Percentiles rank a stretch among this genome's conserved stretches.
Evolutionary conservation across 2,329 filamentous ascomycete genomes (phyloP).

Genomic region (Penicillium frequentans): DNA sequence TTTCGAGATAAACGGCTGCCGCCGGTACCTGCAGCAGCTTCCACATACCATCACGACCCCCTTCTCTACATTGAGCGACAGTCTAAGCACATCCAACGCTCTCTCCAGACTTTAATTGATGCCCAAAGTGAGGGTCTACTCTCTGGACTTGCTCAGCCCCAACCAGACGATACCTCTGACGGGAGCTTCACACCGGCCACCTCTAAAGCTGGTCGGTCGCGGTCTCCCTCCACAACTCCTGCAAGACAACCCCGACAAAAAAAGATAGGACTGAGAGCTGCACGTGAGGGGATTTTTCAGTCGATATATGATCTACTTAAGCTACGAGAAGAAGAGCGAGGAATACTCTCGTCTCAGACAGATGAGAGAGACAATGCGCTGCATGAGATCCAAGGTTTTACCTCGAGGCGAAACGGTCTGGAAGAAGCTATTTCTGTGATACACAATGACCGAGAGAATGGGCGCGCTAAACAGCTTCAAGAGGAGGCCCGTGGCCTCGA

Average conservation of each 20-base stretch:
- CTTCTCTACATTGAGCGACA: conserved; percentile 54
- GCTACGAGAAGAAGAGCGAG: conserved; percentile 58
- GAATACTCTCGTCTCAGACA: conserved; percentile 49
- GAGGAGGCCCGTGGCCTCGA: conserved; percentile 55
- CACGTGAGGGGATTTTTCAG: conserved; percentile 57
- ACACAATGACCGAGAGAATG: conserved; percentile 46
- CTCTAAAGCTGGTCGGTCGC: conserved; percentile 30
- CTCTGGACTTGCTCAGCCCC: conserved; percentile 45
- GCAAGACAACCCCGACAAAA: conserved; percentile 41
- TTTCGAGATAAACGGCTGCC: conserved; percentile 24
- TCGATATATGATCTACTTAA: conserved; percentile 58
- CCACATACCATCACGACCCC: conserved; percentile 39
- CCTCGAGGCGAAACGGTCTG: conserved; percentile 50
- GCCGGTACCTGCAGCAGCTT: conserved; percentile 31
- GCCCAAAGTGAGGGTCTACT: conserved; percentile 60
- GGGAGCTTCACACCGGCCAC: conserved; percentile 42
- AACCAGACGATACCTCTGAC: conserved; percentile 47
- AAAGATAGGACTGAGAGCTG: conserved; percentile 54
- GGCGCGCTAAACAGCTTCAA: conserved; percentile 46
- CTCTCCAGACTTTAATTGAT: conserved; percentile 61
- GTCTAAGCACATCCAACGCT: conserved; percentile 55
- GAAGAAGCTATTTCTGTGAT: conserved; percentile 53
- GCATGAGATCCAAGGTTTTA: conserved; percentile 53
- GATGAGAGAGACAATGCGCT: conserved; percentile 49
- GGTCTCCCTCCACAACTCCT: conserved; percentile 37